Conservation (phyloP, 306 rosid genomes). For the Cicer pinnatifidum region DNA sequence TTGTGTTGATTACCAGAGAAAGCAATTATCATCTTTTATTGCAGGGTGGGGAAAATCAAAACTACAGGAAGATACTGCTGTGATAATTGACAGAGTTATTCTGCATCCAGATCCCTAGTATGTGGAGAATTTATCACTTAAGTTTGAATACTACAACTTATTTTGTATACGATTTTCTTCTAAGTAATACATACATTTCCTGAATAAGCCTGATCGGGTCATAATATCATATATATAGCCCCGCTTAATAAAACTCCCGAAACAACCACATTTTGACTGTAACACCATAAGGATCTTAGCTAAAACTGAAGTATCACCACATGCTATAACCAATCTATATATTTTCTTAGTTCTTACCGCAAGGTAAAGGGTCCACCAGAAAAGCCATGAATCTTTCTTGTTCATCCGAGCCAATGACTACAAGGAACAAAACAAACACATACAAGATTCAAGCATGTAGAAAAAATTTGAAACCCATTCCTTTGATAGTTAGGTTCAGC, state of each 20-base stretch:
- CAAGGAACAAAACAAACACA: constrained; percentile 19
- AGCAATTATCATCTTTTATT: not conserved
- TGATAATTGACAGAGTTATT: constrained; percentile 1
- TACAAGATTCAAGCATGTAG: constrained; percentile 29
- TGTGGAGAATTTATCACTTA: not conserved
- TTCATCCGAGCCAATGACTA: constrained; percentile 94
- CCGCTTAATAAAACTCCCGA: not conserved
- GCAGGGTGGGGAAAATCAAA: not conserved
- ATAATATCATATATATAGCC: not conserved
- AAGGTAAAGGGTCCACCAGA: constrained; percentile 96
- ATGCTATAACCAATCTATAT: constrained; percentile 27
- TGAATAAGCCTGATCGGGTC: constrained; percentile 3
- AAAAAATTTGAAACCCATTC: constrained; percentile 31
- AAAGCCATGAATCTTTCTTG: constrained; percentile 97
- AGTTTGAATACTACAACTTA: not conserved
- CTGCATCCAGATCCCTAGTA: constrained; percentile 13
- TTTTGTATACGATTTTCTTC: constrained; percentile 1
- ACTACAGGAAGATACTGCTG: not conserved
- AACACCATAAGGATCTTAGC: not conserved
- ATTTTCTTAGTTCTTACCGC: constrained; percentile 75
- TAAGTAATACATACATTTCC: constrained; percentile 29
- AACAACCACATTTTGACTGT: constrained; percentile 3
- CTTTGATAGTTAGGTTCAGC: constrained; percentile 20
- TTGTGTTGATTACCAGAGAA: constrained; percentile 13
- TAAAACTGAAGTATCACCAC: not conserved